A percentile compares a stretch with the other conserved stretches of the same genome.
phyloP scores from a whole-genome alignment of 352 stramenopile genomes.

The Pythium apleroticum region DNA sequence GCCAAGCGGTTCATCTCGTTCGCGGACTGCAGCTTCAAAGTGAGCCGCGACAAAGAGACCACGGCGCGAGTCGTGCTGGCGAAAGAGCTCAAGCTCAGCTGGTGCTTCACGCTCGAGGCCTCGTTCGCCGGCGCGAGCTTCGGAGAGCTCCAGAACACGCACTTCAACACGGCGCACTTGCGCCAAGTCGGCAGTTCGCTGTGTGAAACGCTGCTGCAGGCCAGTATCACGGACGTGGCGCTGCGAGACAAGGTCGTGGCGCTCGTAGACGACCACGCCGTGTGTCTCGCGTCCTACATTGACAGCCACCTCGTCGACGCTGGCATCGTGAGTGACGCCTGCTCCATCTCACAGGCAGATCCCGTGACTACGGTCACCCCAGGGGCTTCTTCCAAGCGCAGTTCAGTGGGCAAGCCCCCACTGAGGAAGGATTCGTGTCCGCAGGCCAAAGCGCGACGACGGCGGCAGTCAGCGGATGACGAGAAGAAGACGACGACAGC shows the following conservation, averaged over 20 bases:
- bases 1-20: slow-evolving; percentile 70
- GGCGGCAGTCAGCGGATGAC: slow-evolving; percentile 12
- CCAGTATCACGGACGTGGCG: slow-evolving; percentile 36
- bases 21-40: slow-evolving; percentile 77
- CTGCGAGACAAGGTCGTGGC: slow-evolving; percentile 35
- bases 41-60: slow-evolving; percentile 76
- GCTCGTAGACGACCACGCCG: slow-evolving; percentile 34
- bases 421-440: slow-evolving; percentile 25
- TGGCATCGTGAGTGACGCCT: slow-evolving; percentile 25
- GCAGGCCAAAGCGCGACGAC: slow-evolving; percentile 3
- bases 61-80: slow-evolving; percentile 81
- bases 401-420: slow-evolving; percentile 30
- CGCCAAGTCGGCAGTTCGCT: slow-evolving; percentile 45
- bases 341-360: background rate
- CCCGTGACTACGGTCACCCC: background rate
- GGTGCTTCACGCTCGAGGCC: slow-evolving; percentile 85
- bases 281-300: slow-evolving; percentile 35
- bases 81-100: slow-evolving; percentile 73
- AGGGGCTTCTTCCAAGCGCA: background rate
- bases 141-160: slow-evolving; percentile 51
- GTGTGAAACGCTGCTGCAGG: slow-evolving; percentile 50
- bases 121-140: slow-evolving; percentile 86
- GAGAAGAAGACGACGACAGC: slow-evolving; percentile 5
- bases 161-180: slow-evolving; percentile 71
- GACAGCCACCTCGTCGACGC: slow-evolving; percentile 44